phyloP scores from a whole-genome alignment of 306 rosid species.

The Quercus ilex region DNA sequence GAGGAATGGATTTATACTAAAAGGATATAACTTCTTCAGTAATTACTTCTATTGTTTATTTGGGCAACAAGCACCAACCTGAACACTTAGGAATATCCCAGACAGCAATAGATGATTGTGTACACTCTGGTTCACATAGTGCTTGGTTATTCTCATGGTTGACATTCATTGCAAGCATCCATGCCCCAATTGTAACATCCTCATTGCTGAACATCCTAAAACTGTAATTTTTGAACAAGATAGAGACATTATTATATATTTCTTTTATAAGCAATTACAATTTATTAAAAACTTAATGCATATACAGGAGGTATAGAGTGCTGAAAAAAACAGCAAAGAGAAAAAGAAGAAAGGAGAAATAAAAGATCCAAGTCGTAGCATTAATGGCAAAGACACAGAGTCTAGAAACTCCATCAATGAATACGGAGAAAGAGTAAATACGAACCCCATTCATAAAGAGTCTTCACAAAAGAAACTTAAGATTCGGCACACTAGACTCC shows the following conservation, averaged over 20 bases:
- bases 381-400: no score
- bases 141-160: slow-evolving; percentile 75
- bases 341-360: no score
- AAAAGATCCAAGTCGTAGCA: no score
- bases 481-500: no score
- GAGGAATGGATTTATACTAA: not conserved
- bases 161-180: slow-evolving; percentile 99
- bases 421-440: no score
- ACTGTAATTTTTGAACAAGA: slow-evolving; percentile 41
- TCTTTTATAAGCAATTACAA: no score
- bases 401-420: no score
- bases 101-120: slow-evolving; percentile 79
- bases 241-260: not conserved
- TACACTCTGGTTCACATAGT: slow-evolving; percentile 62
- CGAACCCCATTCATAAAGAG: no score
- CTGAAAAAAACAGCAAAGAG: no score
- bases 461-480: no score
- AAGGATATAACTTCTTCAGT: not conserved
- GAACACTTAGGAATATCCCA: slow-evolving; percentile 99
- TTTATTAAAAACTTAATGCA: no score
- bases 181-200: slow-evolving; percentile 96
- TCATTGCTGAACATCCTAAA: slow-evolving; percentile 99
- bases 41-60: not conserved
- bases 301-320: no score
- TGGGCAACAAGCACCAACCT: slow-evolving; percentile 50